Evolutionary conservation across 2,329 filamentous ascomycete species (phyloP), one percentile per base, ranked within the genome.

Genomic region (Aspergillus sp.): DNA sequence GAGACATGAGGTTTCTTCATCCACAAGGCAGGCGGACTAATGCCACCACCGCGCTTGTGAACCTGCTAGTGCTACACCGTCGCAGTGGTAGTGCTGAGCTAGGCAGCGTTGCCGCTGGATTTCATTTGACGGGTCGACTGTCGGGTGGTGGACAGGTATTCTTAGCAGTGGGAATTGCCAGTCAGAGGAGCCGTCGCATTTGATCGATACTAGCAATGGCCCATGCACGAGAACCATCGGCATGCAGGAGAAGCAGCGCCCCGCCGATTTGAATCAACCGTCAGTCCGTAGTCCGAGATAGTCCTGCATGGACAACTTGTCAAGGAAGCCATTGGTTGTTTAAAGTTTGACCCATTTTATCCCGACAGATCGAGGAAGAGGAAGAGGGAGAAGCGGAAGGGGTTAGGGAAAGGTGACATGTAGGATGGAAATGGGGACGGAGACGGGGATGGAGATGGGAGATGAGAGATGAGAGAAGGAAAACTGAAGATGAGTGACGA

Each of bases 191-290:
- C 57, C 55, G 47, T 61, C 45, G 58, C 55, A 61, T 56, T 54
- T 54, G 57, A 61, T 63, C 55, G 59, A 66, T 57, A 55, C 60
- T 54, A 54, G 59, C 50, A 59, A 61, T 61, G 63, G 64, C 50
- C 61, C 56, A 68, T 67, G 65, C 66, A 66, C 57, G 59, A 65
- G 63, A 66, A 62, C 63, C 58, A 67, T 66, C 60, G 54, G 65
- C 62, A 59, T 64, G 66, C 62, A 67, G 59, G 59, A 64, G 65
- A 62, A 49, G 51, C 54, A 61, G 49, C 55, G 65, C 66, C 66
- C 65, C 66, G 65, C 65, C 61, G 56, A 63, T 56, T 60, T 66
- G 66, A 67, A 67, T 67, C 66, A 68, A 67, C 66, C 64, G 65
- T 65, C 62, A 52, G 53, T 59, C 50, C 32, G 61, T 64, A 65